Base-by-base conservation (phyloP, 2,329 filamentous ascomycete species). In the Ceratocystis lukuohia region DNA sequence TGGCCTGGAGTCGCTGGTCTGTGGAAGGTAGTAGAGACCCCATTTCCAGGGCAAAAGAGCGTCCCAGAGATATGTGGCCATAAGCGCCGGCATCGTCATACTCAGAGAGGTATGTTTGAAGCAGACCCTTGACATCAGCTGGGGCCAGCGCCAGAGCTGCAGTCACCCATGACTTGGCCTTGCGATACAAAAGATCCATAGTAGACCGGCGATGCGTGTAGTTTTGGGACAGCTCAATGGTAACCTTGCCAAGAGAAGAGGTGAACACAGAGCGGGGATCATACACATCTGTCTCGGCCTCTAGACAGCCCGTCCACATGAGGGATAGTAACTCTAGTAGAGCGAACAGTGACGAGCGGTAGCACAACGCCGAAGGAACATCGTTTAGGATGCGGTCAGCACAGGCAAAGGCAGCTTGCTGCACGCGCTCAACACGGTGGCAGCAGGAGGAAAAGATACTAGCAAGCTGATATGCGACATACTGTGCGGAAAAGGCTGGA, bases 21-120 rank as follows among this genome's bases (percentile, higher is more conserved):
- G 88, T 92, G 4, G 83, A 81, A 4, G 95, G 93, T 66, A 99
- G 90, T 17, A 88, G 80, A 7, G 90, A 89, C 2, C 94, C 94
- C 79, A 97, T 89, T 72, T 99, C 91, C 33, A 96, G 78, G 15
- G 94, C 94, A 74, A 99, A 96, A 0, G 94, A 97, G 68, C 95
- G 83, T 10, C 94, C 95, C 17, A 99, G 80, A 0, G 92, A 93
- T 69, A 97, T 86, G 74, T 96, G 91, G 0, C 92, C 94, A 72
- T 96, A 96, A 10, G 33, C 17, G 62, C 89, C 89, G 70, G 96
- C 90, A 70, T 97, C 92, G 69, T 95, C 88, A 71, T 92, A 96
- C 71, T 96, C 92, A 0, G 95, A 96, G 17, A 99, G 81, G 73
- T 99, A 97, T 0, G 94, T 97, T 76, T 96, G 94, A 56, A 99